A percentile compares a stretch with the other conserved stretches of the same genome.
These are phyloP conservation scores for Helminthosporium solani DNA, from an alignment of 2,329 filamentous ascomycete species.

Conservation along the genomic window DNA sequence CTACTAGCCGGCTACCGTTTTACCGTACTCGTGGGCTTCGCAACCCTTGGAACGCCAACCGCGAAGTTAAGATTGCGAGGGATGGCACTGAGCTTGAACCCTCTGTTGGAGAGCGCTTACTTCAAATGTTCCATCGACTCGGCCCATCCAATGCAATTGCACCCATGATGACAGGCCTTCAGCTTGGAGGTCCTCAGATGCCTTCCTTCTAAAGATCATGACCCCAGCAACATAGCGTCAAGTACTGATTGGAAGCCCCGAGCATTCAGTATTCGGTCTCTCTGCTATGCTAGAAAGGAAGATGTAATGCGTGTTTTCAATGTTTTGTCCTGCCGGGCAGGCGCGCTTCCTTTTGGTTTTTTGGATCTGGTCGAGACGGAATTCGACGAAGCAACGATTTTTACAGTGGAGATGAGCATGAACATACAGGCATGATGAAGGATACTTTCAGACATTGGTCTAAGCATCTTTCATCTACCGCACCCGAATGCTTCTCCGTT, in stretches of 20 bases:
- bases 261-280: background rate
- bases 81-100: slow-evolving; percentile 94
- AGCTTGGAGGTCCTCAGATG: slow-evolving; percentile 25
- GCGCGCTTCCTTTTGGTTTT: slow-evolving; percentile 5
- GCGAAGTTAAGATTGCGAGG: slow-evolving; percentile 93
- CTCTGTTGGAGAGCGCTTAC: slow-evolving; percentile 70
- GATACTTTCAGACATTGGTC: background rate
- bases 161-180: slow-evolving; percentile 11
- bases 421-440: slow-evolving; percentile 1
- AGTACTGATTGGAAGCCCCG: background rate
- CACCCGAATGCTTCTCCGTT: no score
- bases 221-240: background rate
- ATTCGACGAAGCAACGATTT: slow-evolving; percentile 18
- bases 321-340: slow-evolving; percentile 15
- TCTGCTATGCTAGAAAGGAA: background rate
- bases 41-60: slow-evolving; percentile 93
- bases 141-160: slow-evolving; percentile 26
- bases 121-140: slow-evolving; percentile 68
- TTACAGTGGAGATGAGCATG: slow-evolving; percentile 10
- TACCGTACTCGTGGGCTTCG: slow-evolving; percentile 82
- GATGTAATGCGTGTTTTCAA: background rate
- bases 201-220: slow-evolving; percentile 24
- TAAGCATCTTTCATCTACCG: background rate
- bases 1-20: slow-evolving; percentile 79
- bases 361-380: slow-evolving; percentile 9